Conservation (phyloP, 768 basidiomycete genomes). For the Psilocybe azurescens region DNA sequence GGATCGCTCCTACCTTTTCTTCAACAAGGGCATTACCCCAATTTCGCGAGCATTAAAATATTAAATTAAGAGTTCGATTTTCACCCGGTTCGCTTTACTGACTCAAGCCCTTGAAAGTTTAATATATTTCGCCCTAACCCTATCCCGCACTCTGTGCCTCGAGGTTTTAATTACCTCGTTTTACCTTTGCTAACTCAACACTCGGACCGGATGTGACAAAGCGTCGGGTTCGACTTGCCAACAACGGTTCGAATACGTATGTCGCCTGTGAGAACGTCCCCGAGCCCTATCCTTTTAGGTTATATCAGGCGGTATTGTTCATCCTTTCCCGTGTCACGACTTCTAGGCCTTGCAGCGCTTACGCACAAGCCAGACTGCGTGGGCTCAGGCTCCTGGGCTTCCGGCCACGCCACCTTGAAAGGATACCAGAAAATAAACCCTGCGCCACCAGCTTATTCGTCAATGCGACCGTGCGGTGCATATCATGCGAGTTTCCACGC, state of each 20-base stretch:
- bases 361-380: constrained; percentile 1
- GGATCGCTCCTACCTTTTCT: neutral
- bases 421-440: neutral
- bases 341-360: constrained; percentile 11
- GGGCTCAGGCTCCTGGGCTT: neutral
- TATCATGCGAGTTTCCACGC: neutral
- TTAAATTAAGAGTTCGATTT: neutral
- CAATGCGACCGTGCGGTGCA: neutral
- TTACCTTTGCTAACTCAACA: neutral
- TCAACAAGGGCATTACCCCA: neutral
- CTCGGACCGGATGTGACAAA: constrained; percentile 3
- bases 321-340: constrained; percentile 3
- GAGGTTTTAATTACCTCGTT: constrained; percentile 6
- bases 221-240: constrained; percentile 18
- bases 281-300: constrained; percentile 8
- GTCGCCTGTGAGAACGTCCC: neutral
- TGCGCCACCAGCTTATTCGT: constrained; percentile 6
- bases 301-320: neutral
- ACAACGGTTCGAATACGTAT: constrained; percentile 5
- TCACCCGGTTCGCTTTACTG: neutral
- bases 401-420: neutral
- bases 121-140: neutral
- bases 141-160: neutral
- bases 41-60: neutral
- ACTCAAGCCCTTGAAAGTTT: neutral